Conservation (phyloP, 768 basidiomycete species). For the Suillus discolor region DNA sequence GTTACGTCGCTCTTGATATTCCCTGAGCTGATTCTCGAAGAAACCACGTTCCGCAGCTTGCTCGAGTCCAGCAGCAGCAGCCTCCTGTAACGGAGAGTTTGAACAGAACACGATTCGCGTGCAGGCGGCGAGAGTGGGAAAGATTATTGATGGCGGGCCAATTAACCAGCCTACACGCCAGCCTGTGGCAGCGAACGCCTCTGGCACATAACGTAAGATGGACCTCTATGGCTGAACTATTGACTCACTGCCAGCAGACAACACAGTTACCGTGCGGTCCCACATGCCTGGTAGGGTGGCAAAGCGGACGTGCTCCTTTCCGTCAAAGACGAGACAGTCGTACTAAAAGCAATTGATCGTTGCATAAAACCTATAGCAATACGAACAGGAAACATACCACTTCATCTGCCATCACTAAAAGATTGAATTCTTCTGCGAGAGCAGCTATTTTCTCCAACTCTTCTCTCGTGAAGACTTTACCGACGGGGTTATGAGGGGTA, state of each 20-base stretch:
- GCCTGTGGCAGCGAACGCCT: conserved; percentile 95
- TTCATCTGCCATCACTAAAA: conserved; percentile 94
- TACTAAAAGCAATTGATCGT: conserved; percentile 53
- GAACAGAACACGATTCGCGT: conserved; percentile 96
- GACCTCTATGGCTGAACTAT: neutral
- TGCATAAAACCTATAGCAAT: neutral
- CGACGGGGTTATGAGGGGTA: conserved; percentile 98
- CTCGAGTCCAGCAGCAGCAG: conserved; percentile 88
- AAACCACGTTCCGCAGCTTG: conserved; percentile 70
- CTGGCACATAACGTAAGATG: conserved; percentile 40
- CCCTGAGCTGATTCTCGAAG: conserved; percentile 72
- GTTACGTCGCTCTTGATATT: conserved; percentile 80
- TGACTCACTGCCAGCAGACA: conserved; percentile 88
- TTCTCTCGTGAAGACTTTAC: conserved; percentile 86
- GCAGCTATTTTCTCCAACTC: conserved; percentile 87
- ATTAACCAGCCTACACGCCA: conserved; percentile 99
- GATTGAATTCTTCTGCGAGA: conserved; percentile 88
- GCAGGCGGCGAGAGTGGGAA: conserved; percentile 84
- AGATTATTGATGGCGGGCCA: conserved; percentile 79
- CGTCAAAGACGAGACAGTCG: conserved; percentile 89
- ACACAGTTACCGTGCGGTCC: conserved; percentile 96
- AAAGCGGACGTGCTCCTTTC: conserved; percentile 87
- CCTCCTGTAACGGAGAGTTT: conserved; percentile 95
- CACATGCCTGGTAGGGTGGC: conserved; percentile 98
- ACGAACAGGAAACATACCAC: conserved; percentile 58